phyloP scores from a whole-genome alignment of 148 eudicot genomes.

The Silene uniflora region DNA sequence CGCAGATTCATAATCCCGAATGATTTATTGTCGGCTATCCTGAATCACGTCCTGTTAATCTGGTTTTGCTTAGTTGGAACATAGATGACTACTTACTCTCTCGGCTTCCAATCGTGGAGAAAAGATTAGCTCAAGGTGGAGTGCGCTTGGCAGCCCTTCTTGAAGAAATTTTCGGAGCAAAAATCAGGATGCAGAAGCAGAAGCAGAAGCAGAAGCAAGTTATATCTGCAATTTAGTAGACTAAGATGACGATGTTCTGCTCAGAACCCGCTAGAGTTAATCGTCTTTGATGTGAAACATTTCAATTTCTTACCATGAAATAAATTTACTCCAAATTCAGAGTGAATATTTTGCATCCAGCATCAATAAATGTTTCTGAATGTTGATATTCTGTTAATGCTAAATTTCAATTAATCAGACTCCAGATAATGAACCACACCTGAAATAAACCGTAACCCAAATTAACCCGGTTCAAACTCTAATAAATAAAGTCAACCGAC shows the following conservation, averaged over 20 bases:
- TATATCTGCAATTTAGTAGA: neutral
- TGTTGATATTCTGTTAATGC: no score
- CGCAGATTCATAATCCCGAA: no score
- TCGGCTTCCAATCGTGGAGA: constrained; percentile 68
- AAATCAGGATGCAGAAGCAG: neutral
- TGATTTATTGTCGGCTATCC: no score
- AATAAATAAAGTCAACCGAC: no score
- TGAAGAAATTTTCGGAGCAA: constrained; percentile 44
- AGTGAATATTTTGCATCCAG: neutral
- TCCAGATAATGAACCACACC: no score
- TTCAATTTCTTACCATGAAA: no score
- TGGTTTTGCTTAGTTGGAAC: no score
- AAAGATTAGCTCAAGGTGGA: constrained; percentile 66
- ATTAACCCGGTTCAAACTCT: no score
- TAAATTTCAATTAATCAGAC: no score
- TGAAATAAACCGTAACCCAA: no score
- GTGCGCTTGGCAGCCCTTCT: constrained; percentile 68
- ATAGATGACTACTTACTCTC: constrained; percentile 70
- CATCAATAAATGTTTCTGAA: no score
- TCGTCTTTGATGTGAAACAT: neutral
- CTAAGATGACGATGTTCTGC: neutral
- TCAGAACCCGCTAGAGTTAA: neutral
- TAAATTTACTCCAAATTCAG: neutral
- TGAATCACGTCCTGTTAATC: neutral
- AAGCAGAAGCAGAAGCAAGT: no score